A percentile compares a stretch with the other conserved stretches of the same genome.
Evolutionary conservation across 345 rosid genomes (phyloP).

Genomic region (Eucalyptus cladocalyx): DNA sequence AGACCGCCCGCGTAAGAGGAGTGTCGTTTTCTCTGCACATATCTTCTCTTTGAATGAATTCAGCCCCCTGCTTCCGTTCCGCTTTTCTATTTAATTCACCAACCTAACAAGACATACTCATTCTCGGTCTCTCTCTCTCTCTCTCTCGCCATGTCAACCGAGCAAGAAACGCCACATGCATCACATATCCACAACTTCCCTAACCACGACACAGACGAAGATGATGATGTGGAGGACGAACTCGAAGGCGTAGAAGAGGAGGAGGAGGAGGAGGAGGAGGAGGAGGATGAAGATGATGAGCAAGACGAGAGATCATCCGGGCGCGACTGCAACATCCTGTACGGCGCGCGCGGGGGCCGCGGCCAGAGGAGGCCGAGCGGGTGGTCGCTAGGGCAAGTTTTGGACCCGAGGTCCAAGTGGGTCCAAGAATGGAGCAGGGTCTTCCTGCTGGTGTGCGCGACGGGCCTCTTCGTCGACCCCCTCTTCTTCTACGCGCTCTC

Average conservation of each 20-base stretch:
- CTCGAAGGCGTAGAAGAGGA: neutral
- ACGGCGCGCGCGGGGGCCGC: neutral
- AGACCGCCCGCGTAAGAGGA: neutral
- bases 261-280: neutral
- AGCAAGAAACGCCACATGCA: neutral
- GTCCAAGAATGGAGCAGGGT: conserved; percentile 88
- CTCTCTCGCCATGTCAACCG: neutral
- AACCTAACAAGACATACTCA: neutral
- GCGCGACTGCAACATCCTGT: neutral
- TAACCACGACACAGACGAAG: neutral
- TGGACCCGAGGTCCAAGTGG: conserved; percentile 86
- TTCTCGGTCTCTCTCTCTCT: neutral
- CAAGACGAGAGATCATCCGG: neutral
- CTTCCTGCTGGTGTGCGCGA: conserved; percentile 68
- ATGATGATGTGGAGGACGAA: neutral
- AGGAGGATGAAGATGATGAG: neutral
- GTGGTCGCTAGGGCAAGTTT: conserved; percentile 44
- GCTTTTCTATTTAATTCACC: neutral
- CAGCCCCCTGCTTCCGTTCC: neutral
- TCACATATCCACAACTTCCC: neutral
- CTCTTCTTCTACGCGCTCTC: conserved; percentile 83
- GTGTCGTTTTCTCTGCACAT: neutral
- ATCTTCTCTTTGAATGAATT: neutral
- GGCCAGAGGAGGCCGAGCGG: conserved; percentile 2
- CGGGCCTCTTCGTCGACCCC: conserved; percentile 89